These are phyloP conservation scores for Phytopythium oedochilum DNA, from an alignment of 352 stramenopile genomes.

Conservation along the genomic window DNA sequence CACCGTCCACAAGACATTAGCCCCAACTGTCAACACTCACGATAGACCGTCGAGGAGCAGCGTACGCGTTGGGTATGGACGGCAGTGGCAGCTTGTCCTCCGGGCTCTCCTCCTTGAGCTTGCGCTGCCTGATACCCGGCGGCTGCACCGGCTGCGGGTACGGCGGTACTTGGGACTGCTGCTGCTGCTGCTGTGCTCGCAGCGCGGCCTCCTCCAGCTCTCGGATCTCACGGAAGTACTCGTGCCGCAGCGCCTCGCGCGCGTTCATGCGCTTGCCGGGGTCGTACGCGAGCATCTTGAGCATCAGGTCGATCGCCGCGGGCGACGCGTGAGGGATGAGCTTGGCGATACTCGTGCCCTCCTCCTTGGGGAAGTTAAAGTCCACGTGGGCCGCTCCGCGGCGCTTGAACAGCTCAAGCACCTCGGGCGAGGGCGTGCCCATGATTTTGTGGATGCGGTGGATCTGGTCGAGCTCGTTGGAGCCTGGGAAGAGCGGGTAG, in stretches of 20 bases:
- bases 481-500: conserved; percentile 93
- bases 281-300: conserved; percentile 89
- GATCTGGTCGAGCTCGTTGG: conserved; percentile 95
- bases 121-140: conserved; percentile 32
- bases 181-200: conserved; percentile 26
- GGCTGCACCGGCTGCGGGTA: conserved; percentile 17
- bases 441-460: conserved; percentile 94
- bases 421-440: conserved; percentile 79
- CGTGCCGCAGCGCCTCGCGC: conserved; percentile 85
- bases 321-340: conserved; percentile 87
- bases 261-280: conserved; percentile 87
- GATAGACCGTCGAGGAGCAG: neutral
- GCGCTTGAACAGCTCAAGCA: conserved; percentile 89
- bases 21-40: neutral
- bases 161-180: conserved; percentile 22
- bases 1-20: neutral
- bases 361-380: conserved; percentile 90
- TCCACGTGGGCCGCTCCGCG: conserved; percentile 91
- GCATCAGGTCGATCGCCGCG: conserved; percentile 86
- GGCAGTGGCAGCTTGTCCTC: conserved; percentile 48
- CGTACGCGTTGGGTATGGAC: conserved; percentile 44
- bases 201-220: conserved; percentile 65
- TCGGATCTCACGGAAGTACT: conserved; percentile 88
- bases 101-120: conserved; percentile 43
- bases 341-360: conserved; percentile 79